These are phyloP conservation scores for Geosmithia putterillii DNA, from an alignment of 2,329 filamentous ascomycete genomes.

Conservation along the genomic window DNA sequence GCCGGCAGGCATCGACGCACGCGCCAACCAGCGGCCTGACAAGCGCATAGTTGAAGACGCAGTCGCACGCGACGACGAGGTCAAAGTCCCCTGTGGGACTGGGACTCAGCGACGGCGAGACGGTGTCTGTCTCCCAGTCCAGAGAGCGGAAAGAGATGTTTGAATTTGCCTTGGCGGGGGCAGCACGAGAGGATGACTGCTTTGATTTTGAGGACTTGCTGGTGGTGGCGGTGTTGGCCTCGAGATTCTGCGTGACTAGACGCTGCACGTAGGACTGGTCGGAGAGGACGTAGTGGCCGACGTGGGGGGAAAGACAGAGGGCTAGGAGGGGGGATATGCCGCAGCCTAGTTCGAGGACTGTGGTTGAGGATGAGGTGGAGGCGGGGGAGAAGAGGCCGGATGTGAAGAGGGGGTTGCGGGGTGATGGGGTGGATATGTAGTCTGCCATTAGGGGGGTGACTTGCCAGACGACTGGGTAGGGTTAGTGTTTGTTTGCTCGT, in stretches of 20 bases:
- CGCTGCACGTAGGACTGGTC: constrained; percentile 80
- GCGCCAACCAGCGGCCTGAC: constrained; percentile 73
- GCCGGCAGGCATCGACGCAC: constrained; percentile 59
- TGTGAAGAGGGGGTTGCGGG: constrained; percentile 47
- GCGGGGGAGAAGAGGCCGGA: constrained; percentile 31
- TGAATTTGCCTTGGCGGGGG: not conserved
- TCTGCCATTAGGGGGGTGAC: constrained; percentile 72
- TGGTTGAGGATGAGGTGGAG: constrained; percentile 35
- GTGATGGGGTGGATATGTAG: constrained; percentile 53
- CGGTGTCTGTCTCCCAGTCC: constrained; percentile 70
- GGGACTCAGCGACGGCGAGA: constrained; percentile 29
- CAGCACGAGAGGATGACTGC: not conserved
- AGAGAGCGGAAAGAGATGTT: constrained; percentile 44
- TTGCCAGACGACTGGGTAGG: constrained; percentile 75
- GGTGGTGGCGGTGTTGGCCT: constrained; percentile 36
- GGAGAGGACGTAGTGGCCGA: constrained; percentile 62
- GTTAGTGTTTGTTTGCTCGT: not conserved
- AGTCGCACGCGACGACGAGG: constrained; percentile 75
- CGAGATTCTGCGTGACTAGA: constrained; percentile 64
- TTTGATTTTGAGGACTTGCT: not conserved
- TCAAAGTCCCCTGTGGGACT: constrained; percentile 45
- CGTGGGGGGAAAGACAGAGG: constrained; percentile 48
- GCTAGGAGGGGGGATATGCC: constrained; percentile 76
- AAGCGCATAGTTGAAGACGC: constrained; percentile 86
- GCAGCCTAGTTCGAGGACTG: constrained; percentile 75